These are phyloP conservation scores for Aspergillus glaucus DNA, from an alignment of 2,329 filamentous ascomycete genomes.

Conservation along the genomic window DNA sequence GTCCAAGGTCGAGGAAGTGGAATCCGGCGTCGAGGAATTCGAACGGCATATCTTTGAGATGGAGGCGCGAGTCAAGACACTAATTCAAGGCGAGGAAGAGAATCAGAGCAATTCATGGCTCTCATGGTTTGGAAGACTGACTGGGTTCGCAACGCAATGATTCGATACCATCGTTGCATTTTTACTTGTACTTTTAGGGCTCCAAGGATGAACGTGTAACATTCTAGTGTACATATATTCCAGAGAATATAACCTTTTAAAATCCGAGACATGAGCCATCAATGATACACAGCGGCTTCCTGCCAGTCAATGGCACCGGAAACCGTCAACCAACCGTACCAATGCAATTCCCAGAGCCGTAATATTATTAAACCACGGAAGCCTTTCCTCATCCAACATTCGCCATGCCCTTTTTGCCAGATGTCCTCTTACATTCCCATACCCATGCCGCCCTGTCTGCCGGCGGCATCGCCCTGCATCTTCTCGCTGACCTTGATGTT, in stretches of 20 bases:
- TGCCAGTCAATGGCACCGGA: not conserved
- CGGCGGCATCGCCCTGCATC: conserved; percentile 80
- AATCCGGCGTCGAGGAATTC: conserved; percentile 73
- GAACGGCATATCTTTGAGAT: conserved; percentile 69
- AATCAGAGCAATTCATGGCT: conserved; percentile 58
- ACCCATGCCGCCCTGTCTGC: conserved; percentile 53
- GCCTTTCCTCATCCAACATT: not conserved
- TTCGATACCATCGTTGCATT: conserved; percentile 10
- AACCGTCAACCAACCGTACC: not conserved
- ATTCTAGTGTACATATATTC: conserved; percentile 16
- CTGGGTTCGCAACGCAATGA: conserved; percentile 17
- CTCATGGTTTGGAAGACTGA: conserved; percentile 44
- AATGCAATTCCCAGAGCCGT: not conserved
- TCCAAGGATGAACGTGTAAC: not conserved
- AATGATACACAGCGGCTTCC: not conserved
- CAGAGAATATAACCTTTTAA: conserved; percentile 6
- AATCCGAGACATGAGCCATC: not conserved
- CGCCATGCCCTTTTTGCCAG: too few relatives aligned
- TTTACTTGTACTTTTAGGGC: conserved; percentile 8
- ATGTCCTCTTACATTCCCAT: conserved; percentile 40
- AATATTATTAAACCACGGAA: not conserved
- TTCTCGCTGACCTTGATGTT: conserved; percentile 97
- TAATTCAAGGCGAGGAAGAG: conserved; percentile 58
- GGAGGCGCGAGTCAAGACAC: conserved; percentile 57
- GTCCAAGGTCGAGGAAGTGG: conserved; percentile 77